Conservation (phyloP, 164 flowering plant species). For the Piper betle region DNA sequence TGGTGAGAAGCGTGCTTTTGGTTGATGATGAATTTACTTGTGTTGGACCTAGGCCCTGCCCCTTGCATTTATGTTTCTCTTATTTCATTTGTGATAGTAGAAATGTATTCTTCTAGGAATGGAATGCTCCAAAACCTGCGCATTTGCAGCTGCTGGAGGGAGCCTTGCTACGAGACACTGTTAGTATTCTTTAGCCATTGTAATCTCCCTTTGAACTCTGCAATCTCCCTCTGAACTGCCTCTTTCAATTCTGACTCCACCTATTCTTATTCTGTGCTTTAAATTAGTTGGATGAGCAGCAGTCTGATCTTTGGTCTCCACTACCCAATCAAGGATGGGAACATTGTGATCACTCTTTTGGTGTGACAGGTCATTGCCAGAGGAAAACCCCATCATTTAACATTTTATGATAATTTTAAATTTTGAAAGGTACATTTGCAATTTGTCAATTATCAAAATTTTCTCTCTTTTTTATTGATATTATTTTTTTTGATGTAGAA, state of each 20-base stretch:
- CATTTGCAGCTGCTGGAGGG: conserved; percentile 61
- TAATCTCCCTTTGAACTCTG: neutral
- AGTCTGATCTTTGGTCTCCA: conserved; percentile 67
- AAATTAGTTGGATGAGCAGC: conserved; percentile 36
- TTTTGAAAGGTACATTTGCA: too few relatives aligned
- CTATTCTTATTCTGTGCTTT: neutral
- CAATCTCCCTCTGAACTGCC: neutral
- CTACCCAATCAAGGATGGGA: conserved; percentile 67
- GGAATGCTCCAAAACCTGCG: conserved; percentile 68
- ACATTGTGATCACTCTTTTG: conserved; percentile 29
- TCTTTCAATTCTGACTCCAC: neutral
- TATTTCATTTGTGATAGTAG: neutral
- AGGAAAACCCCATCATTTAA: too few relatives aligned
- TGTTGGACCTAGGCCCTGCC: neutral
- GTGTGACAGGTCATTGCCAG: conserved; percentile 34
- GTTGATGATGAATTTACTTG: neutral
- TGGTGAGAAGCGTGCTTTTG: neutral
- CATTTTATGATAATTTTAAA: too few relatives aligned
- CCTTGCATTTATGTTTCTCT: neutral
- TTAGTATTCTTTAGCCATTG: conserved; percentile 19
- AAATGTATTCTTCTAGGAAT: conserved; percentile 39
- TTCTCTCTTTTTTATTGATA: neutral
- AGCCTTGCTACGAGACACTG: conserved; percentile 48
- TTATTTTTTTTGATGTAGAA: conserved; percentile 18
- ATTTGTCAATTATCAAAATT: too few relatives aligned